These are phyloP conservation scores for Sclerotinia sclerotiorum DNA, from an alignment of 2,329 filamentous ascomycete genomes.

Conservation along the genomic window DNA sequence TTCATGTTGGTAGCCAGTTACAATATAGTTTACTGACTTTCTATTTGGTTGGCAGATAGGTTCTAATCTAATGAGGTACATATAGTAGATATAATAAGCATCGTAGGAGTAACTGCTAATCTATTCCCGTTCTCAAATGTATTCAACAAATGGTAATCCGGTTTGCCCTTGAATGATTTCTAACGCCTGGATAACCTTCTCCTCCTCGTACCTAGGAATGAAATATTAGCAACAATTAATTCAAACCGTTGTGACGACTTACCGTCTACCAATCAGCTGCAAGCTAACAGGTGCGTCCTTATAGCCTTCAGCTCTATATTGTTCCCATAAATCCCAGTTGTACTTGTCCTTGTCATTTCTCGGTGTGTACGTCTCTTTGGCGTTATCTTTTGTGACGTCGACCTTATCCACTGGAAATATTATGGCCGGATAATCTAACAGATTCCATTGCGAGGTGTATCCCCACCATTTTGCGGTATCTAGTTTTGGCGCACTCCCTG, in stretches of 20 bases:
- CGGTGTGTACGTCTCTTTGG: constrained; percentile 37
- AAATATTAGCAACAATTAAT: constrained; percentile 25
- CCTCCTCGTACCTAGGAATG: constrained; percentile 41
- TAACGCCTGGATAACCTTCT: constrained; percentile 42
- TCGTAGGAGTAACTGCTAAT: too few species aligned
- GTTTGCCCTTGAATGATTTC: constrained; percentile 41
- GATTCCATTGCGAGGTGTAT: constrained; percentile 67
- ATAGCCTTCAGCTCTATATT: constrained; percentile 43
- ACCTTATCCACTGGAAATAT: constrained; percentile 56
- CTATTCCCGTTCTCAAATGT: constrained; percentile 24
- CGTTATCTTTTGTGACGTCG: constrained; percentile 36
- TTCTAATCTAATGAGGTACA: neutral
- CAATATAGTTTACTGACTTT: neutral
- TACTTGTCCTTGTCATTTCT: constrained; percentile 40
- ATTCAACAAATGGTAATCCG: constrained; percentile 39
- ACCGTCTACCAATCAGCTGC: constrained; percentile 43
- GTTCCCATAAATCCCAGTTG: constrained; percentile 41
- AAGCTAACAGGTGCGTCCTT: constrained; percentile 45
- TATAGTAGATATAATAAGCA: neutral
- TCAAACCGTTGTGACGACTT: constrained; percentile 2
- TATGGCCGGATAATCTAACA: constrained; percentile 64
- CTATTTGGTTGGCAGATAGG: neutral
- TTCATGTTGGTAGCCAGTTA: neutral
- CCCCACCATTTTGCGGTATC: constrained; percentile 58
- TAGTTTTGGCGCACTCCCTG: constrained; percentile 53